Conservation (phyloP, 768 basidiomycete genomes). For the Rhodotorula diobovata region DNA sequence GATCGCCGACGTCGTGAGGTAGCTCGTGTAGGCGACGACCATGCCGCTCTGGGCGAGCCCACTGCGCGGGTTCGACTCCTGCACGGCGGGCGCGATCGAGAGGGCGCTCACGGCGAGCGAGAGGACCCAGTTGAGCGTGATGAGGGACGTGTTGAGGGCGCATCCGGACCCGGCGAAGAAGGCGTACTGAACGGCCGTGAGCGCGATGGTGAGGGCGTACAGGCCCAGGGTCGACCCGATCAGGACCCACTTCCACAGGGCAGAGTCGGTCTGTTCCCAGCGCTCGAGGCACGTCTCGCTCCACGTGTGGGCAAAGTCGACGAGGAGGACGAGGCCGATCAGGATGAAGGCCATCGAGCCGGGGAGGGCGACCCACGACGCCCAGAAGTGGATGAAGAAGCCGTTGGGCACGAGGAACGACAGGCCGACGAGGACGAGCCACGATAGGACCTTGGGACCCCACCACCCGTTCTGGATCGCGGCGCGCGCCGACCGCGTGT, state of each 20-base stretch:
- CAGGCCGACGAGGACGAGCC: slow-evolving; percentile 71
- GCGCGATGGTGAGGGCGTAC: slow-evolving; percentile 75
- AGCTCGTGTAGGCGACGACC: slow-evolving; percentile 97
- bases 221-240: slow-evolving; percentile 85
- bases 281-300: slow-evolving; percentile 93
- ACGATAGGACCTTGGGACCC: slow-evolving; percentile 91
- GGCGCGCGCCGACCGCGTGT: slow-evolving; percentile 86
- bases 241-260: slow-evolving; percentile 92
- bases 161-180: slow-evolving; percentile 87
- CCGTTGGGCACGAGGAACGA: slow-evolving; percentile 95
- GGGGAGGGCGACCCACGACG: slow-evolving; percentile 73
- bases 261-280: slow-evolving; percentile 79
- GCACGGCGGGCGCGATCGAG: slow-evolving; percentile 77
- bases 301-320: slow-evolving; percentile 99
- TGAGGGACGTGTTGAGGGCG: slow-evolving; percentile 91
- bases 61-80: slow-evolving; percentile 87
- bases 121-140: slow-evolving; percentile 83
- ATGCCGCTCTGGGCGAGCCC: slow-evolving; percentile 92
- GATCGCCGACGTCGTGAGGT: slow-evolving; percentile 87
- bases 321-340: slow-evolving; percentile 89
- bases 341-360: slow-evolving; percentile 94
- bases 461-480: slow-evolving; percentile 99
- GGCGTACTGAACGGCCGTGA: slow-evolving; percentile 82
- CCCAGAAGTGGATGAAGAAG: slow-evolving; percentile 93
- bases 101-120: slow-evolving; percentile 72